Percentiles rank a stretch among this genome's conserved stretches.
These are phyloP conservation scores for Claviceps humidiphila DNA, from an alignment of 2,329 filamentous ascomycete genomes.

Conservation along the genomic window DNA sequence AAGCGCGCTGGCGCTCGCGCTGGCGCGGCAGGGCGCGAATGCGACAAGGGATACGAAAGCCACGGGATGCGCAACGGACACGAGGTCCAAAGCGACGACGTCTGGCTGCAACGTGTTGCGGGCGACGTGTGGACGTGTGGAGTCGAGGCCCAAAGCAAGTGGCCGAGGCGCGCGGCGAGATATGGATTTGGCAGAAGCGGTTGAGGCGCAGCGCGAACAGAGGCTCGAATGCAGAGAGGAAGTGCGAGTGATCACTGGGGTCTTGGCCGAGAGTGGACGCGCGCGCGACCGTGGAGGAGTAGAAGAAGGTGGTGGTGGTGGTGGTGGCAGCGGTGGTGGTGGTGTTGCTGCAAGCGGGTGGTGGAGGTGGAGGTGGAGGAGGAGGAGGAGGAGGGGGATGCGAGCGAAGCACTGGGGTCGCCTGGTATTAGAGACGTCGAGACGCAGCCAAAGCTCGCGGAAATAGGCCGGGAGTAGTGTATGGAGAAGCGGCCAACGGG, in stretches of 20 bases:
- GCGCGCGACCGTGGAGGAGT: constrained; percentile 5
- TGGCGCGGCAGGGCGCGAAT: constrained; percentile 8
- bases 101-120: not conserved
- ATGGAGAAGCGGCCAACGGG: not conserved
- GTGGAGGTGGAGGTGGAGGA: constrained; percentile 8
- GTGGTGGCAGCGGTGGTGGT: not conserved
- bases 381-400: constrained; percentile 4
- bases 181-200: not conserved
- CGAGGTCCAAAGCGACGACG: constrained; percentile 1
- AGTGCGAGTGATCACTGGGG: constrained; percentile 3
- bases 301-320: constrained; percentile 6
- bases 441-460: constrained; percentile 7
- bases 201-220: not conserved
- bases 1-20: constrained; percentile 2
- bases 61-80: constrained; percentile 5
- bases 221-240: constrained; percentile 1
- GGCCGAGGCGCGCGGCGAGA: constrained; percentile 2
- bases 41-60: constrained; percentile 6
- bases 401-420: constrained; percentile 7
- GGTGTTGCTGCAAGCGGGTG: constrained; percentile 11
- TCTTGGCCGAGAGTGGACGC: constrained; percentile 10
- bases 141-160: constrained; percentile 1
- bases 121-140: constrained; percentile 5
- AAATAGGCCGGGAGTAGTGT: constrained; percentile 5
- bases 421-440: constrained; percentile 3